phyloP scores from a whole-genome alignment of 2,329 filamentous ascomycete species.

The Aphanocladium album region DNA sequence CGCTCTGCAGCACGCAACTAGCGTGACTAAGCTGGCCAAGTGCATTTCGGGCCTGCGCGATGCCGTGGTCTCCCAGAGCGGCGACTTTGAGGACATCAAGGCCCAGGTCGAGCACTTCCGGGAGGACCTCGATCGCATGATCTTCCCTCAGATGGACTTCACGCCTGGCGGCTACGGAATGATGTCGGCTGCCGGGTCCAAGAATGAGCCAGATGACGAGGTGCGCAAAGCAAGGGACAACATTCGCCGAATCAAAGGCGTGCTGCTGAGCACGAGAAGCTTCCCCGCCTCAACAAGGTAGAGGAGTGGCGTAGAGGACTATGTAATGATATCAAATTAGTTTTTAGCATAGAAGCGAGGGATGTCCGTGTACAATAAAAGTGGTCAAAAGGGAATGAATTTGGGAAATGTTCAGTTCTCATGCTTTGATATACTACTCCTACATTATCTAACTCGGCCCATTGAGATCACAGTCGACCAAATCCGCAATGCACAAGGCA shows the following conservation, averaged over 20 bases:
- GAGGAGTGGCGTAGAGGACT: neutral
- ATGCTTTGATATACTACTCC: no score
- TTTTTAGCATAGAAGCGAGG: neutral
- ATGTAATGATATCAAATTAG: slow-evolving; percentile 1
- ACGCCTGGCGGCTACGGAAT: slow-evolving; percentile 31
- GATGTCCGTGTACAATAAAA: neutral
- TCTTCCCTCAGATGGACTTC: slow-evolving; percentile 38
- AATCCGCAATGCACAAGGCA: neutral
- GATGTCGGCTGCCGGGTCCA: slow-evolving; percentile 34
- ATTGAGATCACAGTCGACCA: no score
- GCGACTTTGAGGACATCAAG: slow-evolving; percentile 47
- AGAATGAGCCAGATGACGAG: slow-evolving; percentile 60
- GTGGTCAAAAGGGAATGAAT: neutral
- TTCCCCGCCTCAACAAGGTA: slow-evolving; percentile 52
- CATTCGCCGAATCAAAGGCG: slow-evolving; percentile 74
- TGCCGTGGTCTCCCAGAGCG: slow-evolving; percentile 39
- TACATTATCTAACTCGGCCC: no score
- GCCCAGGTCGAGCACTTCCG: slow-evolving; percentile 53
- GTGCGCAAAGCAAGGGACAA: slow-evolving; percentile 68
- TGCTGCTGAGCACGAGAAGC: slow-evolving; percentile 67
- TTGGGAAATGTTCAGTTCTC: no score
- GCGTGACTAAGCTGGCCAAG: slow-evolving; percentile 38
- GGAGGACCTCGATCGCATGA: slow-evolving; percentile 60
- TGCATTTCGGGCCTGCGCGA: slow-evolving; percentile 39
- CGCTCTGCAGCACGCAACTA: slow-evolving; percentile 35